Evolutionary conservation across 2,329 filamentous ascomycete genomes (phyloP).

Genomic region (Trichophyton simii): DNA sequence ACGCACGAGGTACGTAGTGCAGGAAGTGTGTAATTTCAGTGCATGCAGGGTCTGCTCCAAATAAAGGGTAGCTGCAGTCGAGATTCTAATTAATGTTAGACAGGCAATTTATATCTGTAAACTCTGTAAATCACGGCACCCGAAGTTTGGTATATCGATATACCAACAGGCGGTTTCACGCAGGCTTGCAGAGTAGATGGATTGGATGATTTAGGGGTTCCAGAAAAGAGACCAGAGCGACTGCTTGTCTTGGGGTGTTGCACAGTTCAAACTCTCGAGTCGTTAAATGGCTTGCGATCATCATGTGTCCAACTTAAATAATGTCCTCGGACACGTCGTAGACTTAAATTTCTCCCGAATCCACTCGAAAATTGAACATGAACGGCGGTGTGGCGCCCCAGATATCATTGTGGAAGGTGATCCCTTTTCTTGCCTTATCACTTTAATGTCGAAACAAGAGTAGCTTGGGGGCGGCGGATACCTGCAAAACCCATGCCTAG

Average conservation of each 20-base stretch:
- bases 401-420: neutral
- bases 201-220: neutral
- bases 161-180: neutral
- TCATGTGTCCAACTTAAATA: neutral
- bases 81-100: neutral
- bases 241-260: neutral
- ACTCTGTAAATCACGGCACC: neutral
- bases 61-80: neutral
- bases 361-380: neutral
- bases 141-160: neutral
- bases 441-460: neutral
- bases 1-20: neutral
- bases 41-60: neutral
- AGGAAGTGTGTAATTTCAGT: neutral
- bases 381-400: neutral
- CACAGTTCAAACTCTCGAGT: neutral
- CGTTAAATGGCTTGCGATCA: neutral
- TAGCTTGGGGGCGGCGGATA: neutral
- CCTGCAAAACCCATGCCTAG: neutral
- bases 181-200: neutral
- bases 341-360: neutral
- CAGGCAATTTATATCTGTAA: neutral
- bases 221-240: neutral
- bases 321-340: neutral
- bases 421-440: neutral